Evolutionary conservation across 495 filamentous ascomycete genomes (phyloP).

Genomic region (Aspergillus steynii): DNA sequence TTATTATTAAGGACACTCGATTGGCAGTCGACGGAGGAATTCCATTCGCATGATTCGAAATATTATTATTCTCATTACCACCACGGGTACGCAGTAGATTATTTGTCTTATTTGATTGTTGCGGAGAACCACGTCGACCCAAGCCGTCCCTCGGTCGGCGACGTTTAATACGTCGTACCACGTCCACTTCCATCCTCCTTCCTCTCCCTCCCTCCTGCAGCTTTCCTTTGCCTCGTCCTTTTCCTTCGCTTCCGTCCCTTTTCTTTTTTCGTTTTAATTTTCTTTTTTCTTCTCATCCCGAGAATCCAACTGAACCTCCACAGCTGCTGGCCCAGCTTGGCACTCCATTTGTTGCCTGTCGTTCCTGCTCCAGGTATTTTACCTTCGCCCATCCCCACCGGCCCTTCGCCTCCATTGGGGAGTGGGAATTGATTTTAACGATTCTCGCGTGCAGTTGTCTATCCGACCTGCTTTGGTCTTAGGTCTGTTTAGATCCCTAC

Average conservation of each 20-base stretch:
- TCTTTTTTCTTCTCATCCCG: not conserved
- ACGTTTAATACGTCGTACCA: conserved; percentile 20
- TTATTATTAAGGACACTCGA: no score
- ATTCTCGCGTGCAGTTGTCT: not conserved
- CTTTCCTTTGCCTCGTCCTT: conserved; percentile 9
- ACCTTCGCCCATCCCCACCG: not conserved
- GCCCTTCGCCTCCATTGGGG: conserved; percentile 1
- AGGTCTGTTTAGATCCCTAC: conserved; percentile 18
- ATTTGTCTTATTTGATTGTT: not conserved
- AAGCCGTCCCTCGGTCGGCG: conserved; percentile 17
- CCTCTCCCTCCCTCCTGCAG: conserved; percentile 11
- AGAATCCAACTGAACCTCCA: not conserved
- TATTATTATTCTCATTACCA: no score
- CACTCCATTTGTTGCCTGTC: conserved; percentile 2
- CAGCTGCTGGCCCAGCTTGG: conserved; percentile 21
- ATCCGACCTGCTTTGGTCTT: conserved; percentile 7
- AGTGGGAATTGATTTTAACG: not conserved
- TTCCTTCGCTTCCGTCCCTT: not conserved
- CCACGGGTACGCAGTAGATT: no score
- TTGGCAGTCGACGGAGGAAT: no score
- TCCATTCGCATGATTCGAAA: no score
- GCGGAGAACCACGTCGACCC: no score
- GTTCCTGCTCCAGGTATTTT: conserved; percentile 5
- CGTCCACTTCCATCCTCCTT: conserved; percentile 10
- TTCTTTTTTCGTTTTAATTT: conserved; percentile 6